A percentile compares a stretch with the other conserved stretches of the same genome.
These are phyloP conservation scores for Coemansia reversa DNA, from an alignment of 192 early-diverging fungal genomes.

Conservation along the genomic window DNA sequence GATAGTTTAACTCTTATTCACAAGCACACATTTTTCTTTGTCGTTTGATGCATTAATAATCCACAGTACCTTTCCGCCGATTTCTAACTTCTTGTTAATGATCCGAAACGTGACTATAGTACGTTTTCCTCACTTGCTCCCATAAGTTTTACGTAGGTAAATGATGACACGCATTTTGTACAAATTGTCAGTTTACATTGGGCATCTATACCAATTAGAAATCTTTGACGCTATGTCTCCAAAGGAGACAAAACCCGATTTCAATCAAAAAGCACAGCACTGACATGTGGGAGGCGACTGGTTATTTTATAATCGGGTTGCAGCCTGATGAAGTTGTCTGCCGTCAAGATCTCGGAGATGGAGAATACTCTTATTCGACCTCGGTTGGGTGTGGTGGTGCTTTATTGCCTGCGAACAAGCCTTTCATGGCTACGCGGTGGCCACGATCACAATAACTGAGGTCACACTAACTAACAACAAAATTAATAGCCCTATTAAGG, in stretches of 20 bases:
- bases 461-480: conserved; percentile 12
- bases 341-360: conserved; percentile 54
- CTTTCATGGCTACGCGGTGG: conserved; percentile 48
- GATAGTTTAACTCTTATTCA: background rate
- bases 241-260: conserved; percentile 47
- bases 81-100: background rate
- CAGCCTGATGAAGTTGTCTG: conserved; percentile 51
- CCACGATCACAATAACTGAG: conserved; percentile 50
- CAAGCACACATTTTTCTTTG: too few relatives aligned
- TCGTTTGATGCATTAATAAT: background rate
- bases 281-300: conserved; percentile 29
- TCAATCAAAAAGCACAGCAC: conserved; percentile 51
- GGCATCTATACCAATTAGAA: background rate
- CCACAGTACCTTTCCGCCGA: background rate
- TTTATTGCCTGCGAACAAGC: background rate
- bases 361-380: conserved; percentile 5
- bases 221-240: conserved; percentile 50
- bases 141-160: background rate
- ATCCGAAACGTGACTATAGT: too few relatives aligned
- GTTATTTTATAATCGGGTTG: background rate
- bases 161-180: background rate
- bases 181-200: background rate
- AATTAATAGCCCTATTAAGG: background rate
- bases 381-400: conserved; percentile 50
- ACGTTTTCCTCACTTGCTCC: background rate